Evolutionary conservation across 2,329 filamentous ascomycete species (phyloP).

Genomic region (Talaromyces atroroseus): DNA sequence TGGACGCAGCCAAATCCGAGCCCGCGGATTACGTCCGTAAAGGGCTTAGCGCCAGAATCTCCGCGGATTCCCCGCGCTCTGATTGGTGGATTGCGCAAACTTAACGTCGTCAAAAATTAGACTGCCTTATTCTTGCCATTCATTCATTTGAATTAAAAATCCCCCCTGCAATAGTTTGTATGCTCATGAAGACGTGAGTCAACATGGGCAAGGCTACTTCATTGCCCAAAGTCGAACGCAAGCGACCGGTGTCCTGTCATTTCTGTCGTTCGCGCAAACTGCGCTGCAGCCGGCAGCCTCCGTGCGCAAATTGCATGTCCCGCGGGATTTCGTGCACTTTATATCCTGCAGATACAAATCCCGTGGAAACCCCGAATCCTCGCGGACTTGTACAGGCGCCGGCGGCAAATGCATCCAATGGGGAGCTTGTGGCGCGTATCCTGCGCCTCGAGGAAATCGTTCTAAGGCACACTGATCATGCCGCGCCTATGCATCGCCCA

Average conservation of each 20-base stretch:
- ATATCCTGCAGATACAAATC: conserved; percentile 7
- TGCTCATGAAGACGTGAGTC: not conserved
- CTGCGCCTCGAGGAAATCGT: conserved; percentile 6
- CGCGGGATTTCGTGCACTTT: conserved; percentile 24
- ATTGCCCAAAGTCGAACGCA: conserved; percentile 9
- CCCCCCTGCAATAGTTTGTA: too few relatives aligned
- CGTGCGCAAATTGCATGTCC: conserved; percentile 44
- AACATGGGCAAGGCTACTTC: not conserved
- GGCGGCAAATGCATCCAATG: not conserved
- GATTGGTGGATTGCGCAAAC: not conserved
- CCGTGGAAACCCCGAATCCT: not conserved
- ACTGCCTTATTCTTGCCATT: too few relatives aligned
- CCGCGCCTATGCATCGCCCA: not conserved
- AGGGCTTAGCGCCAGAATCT: not conserved
- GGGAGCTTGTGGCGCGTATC: conserved; percentile 6
- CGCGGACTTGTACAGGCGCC: not conserved
- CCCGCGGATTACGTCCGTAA: conserved; percentile 1
- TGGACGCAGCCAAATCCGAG: not conserved
- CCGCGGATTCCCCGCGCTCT: conserved; percentile 4
- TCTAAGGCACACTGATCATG: conserved; percentile 1
- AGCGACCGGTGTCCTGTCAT: conserved; percentile 29
- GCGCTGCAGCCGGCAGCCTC: conserved; percentile 47
- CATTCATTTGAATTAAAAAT: too few relatives aligned
- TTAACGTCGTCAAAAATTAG: not conserved
- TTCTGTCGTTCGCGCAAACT: conserved; percentile 40